A percentile compares a stretch with the other conserved stretches of the same genome.
Evolutionary conservation across 1,284 basidiomycete species (phyloP).

Genomic region (Sanguinoderma infundibulare): DNA sequence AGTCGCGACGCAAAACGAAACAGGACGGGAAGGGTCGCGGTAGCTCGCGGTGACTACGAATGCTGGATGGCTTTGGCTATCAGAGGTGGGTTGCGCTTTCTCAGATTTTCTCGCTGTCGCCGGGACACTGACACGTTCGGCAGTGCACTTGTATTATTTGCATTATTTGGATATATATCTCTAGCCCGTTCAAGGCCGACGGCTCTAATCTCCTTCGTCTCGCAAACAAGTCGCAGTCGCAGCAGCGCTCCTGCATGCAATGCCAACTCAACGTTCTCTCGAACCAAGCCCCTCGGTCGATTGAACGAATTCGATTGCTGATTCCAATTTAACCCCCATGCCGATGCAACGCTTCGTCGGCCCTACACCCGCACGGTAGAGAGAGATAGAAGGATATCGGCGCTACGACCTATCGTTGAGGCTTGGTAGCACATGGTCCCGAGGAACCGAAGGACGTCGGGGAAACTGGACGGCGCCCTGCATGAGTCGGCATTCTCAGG

Average conservation of each 20-base stretch:
- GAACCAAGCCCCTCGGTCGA: neutral
- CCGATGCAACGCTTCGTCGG: neutral
- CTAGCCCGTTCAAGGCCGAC: neutral
- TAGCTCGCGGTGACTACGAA: slow-evolving; percentile 16
- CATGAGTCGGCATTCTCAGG: slow-evolving; percentile 10
- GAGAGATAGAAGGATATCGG: neutral
- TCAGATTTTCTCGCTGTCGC: neutral
- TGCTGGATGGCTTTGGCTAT: neutral
- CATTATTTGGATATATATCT: neutral
- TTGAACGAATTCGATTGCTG: neutral
- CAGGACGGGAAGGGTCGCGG: slow-evolving; percentile 19
- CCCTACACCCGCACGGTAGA: neutral
- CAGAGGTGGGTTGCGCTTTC: neutral
- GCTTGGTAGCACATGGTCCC: slow-evolving; percentile 3
- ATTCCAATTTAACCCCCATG: neutral
- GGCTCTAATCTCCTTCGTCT: neutral
- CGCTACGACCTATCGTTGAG: neutral
- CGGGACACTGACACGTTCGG: neutral
- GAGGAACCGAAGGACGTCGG: slow-evolving; percentile 16
- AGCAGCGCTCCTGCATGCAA: neutral
- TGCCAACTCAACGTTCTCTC: neutral
- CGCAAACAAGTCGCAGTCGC: neutral
- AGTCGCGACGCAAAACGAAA: slow-evolving; percentile 13
- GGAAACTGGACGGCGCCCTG: slow-evolving; percentile 10
- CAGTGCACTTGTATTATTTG: slow-evolving; percentile 8